A percentile compares a stretch with the other conserved stretches of the same genome.
Evolutionary conservation across 305 asterid species (phyloP).

Genomic region (Rubia occidens): DNA sequence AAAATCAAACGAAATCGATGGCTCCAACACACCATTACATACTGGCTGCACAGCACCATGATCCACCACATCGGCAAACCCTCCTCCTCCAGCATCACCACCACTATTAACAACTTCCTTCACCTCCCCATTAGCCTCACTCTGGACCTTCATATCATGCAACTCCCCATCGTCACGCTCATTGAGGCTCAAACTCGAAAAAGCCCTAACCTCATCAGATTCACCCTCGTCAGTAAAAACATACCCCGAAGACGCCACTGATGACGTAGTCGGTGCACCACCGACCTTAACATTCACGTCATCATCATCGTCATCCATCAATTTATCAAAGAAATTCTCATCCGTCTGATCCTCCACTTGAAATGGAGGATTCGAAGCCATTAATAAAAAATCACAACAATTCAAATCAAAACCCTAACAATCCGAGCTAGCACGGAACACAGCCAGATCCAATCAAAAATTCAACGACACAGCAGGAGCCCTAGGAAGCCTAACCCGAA

Average conservation of each 20-base stretch:
- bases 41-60: conserved; percentile 14
- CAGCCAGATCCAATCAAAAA: conserved; percentile 48
- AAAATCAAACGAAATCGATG: conserved; percentile 18
- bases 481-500: conserved; percentile 9
- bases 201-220: conserved; percentile 57
- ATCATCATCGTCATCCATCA: conserved; percentile 71
- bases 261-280: conserved; percentile 14
- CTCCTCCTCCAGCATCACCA: conserved; percentile 14
- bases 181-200: conserved; percentile 49
- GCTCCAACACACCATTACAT: conserved; percentile 15
- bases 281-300: conserved; percentile 36
- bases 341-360: conserved; percentile 92
- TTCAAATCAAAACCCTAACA: conserved; percentile 31
- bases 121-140: conserved; percentile 18
- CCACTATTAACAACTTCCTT: conserved; percentile 10
- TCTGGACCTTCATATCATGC: conserved; percentile 22
- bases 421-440: conserved; percentile 27
- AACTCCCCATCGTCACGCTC: conserved; percentile 30
- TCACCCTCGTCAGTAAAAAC: conserved; percentile 35
- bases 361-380: conserved; percentile 95
- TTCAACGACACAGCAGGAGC: conserved; percentile 19
- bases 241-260: conserved; percentile 25
- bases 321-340: conserved; percentile 77
- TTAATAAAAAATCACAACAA: conserved; percentile 22
- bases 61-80: conserved; percentile 12